A percentile compares a stretch with the other conserved stretches of the same genome.
Evolutionary conservation across 768 basidiomycete species (phyloP).

Genomic region (Pholiota conissans): DNA sequence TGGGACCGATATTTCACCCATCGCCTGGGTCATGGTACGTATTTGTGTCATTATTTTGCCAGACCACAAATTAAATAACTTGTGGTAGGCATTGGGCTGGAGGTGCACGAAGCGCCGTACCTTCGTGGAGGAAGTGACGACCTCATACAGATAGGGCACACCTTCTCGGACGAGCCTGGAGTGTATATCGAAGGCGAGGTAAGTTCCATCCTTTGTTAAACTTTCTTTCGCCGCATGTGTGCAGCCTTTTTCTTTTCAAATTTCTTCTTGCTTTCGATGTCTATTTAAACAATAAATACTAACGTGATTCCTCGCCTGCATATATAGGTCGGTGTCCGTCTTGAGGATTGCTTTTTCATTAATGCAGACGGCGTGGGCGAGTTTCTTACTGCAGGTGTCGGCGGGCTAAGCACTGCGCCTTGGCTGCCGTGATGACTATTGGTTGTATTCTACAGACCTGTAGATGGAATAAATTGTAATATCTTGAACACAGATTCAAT

Average conservation of each 20-base stretch:
- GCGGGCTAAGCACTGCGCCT: constrained; percentile 52
- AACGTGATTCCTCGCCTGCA: neutral
- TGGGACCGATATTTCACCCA: constrained; percentile 74
- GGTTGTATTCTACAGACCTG: too few species aligned
- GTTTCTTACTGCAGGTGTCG: constrained; percentile 65
- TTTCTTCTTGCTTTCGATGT: too few species aligned
- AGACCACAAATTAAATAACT: too few species aligned
- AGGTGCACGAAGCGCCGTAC: constrained; percentile 83
- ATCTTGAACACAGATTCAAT: too few species aligned
- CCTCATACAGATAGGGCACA: constrained; percentile 60
- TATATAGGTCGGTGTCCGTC: constrained; percentile 66
- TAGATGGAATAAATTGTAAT: neutral
- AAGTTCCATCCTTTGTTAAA: neutral
- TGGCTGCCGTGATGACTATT: constrained; percentile 34
- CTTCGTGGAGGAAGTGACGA: constrained; percentile 67
- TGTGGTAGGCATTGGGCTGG: constrained; percentile 73
- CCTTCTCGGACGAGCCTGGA: constrained; percentile 84
- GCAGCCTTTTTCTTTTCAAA: too few species aligned
- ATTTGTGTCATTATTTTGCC: neutral
- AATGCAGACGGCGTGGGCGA: constrained; percentile 49
- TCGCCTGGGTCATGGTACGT: constrained; percentile 73
- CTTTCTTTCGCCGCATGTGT: neutral
- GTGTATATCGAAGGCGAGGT: constrained; percentile 70
- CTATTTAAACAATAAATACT: too few species aligned
- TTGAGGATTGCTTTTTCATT: constrained; percentile 85